Conservation (phyloP, 306 rosid genomes). For the Lagenaria siceraria region DNA sequence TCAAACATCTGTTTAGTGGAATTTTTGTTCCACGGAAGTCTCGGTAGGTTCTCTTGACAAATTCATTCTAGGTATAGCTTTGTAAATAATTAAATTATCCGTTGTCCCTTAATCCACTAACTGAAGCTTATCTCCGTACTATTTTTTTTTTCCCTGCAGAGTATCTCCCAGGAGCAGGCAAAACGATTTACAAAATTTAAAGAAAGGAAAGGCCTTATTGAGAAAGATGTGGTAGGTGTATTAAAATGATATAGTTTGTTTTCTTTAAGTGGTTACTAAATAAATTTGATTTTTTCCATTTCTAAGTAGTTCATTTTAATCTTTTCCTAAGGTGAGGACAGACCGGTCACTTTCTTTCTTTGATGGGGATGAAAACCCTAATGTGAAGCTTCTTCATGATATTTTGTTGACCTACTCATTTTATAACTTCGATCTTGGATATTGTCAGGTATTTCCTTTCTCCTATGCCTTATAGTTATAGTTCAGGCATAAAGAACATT, state of each 20-base stretch:
- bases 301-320: slow-evolving; percentile 11
- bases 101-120: neutral
- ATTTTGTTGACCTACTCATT: slow-evolving; percentile 86
- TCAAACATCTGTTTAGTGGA: neutral
- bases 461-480: neutral
- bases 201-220: slow-evolving; percentile 95
- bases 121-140: neutral
- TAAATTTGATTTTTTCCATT: slow-evolving; percentile 3
- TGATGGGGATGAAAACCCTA: slow-evolving; percentile 92
- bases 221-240: slow-evolving; percentile 87
- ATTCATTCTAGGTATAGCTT: neutral
- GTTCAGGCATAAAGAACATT: neutral
- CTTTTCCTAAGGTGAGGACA: slow-evolving; percentile 68
- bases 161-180: slow-evolving; percentile 74
- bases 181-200: slow-evolving; percentile 89
- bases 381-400: slow-evolving; percentile 67
- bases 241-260: slow-evolving; percentile 11
- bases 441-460: slow-evolving; percentile 65
- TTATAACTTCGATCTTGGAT: slow-evolving; percentile 99
- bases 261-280: slow-evolving; percentile 6
- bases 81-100: neutral
- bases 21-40: neutral
- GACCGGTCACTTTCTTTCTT: slow-evolving; percentile 67
- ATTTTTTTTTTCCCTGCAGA: slow-evolving; percentile 28
- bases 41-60: neutral